These are phyloP conservation scores for Boletus sp. DNA, from an alignment of 768 basidiomycete genomes.

Conservation along the genomic window DNA sequence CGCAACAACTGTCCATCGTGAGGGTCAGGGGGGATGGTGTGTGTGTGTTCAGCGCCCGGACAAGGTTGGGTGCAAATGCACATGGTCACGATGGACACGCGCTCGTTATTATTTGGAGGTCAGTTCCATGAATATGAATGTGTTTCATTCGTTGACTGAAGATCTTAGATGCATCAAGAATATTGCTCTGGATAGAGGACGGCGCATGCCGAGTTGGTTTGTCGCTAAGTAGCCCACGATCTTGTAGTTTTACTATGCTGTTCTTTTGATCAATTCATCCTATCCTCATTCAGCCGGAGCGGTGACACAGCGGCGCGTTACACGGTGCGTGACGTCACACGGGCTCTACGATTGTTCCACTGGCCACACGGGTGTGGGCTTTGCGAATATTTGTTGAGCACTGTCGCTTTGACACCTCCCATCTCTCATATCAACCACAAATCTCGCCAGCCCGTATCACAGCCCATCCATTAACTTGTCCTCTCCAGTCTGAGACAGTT, in stretches of 20 bases:
- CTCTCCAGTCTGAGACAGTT: not conserved
- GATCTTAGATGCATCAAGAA: conserved; percentile 5
- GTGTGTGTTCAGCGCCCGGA: conserved; percentile 6
- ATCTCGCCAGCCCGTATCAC: not conserved
- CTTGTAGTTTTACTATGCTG: conserved; percentile 26
- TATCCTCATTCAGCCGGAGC: not conserved
- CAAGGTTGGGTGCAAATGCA: conserved; percentile 9
- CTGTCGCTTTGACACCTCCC: conserved; percentile 21
- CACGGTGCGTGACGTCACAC: conserved; percentile 34
- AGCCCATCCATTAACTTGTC: not conserved
- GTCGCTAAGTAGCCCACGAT: conserved; percentile 25
- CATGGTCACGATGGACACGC: conserved; percentile 8
- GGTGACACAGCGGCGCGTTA: conserved; percentile 16
- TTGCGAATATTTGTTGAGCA: conserved; percentile 25
- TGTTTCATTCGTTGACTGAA: conserved; percentile 3
- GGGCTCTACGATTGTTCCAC: conserved; percentile 1
- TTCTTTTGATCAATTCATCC: conserved; percentile 28
- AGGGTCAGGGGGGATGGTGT: not conserved
- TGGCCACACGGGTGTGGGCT: conserved; percentile 11
- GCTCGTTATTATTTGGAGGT: conserved; percentile 20
- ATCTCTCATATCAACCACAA: conserved; percentile 11
- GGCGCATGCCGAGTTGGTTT: conserved; percentile 6
- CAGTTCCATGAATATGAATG: not conserved
- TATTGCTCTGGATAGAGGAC: conserved; percentile 15
- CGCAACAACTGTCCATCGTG: conserved; percentile 1